Evolutionary conservation across 2,329 filamentous ascomycete species (phyloP).

Genomic region (Paraphaeosphaeria minitans): DNA sequence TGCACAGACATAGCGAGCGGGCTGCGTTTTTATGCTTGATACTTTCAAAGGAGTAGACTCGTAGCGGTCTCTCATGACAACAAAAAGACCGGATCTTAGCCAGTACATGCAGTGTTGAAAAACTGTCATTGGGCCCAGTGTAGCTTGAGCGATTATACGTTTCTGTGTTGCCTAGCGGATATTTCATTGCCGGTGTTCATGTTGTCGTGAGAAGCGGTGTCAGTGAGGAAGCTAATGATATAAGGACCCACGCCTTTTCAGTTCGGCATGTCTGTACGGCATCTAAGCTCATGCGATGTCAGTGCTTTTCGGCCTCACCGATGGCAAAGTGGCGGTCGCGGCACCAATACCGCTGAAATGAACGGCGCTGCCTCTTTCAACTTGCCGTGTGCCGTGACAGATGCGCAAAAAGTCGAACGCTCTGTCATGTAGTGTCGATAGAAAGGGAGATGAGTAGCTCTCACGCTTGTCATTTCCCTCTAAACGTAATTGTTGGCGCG

Average conservation of each 20-base stretch:
- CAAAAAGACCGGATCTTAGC: too few species aligned
- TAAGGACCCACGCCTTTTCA: neutral
- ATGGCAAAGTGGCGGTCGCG: neutral
- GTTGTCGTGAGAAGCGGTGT: too few species aligned
- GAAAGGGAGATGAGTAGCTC: neutral
- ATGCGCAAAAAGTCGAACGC: neutral
- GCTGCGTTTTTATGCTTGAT: neutral
- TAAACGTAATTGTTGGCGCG: neutral
- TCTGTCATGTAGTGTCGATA: neutral
- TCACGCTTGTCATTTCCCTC: neutral
- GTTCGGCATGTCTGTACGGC: neutral
- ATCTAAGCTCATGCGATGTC: neutral
- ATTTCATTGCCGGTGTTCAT: too few species aligned
- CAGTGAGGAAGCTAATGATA: neutral
- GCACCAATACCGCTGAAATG: neutral
- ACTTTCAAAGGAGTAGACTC: neutral
- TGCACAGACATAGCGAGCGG: neutral
- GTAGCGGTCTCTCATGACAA: too few species aligned
- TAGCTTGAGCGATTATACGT: too few species aligned
- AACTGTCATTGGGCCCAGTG: too few species aligned
- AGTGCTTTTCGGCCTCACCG: neutral
- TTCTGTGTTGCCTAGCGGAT: too few species aligned
- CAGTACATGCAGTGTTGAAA: too few species aligned
- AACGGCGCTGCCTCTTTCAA: neutral
- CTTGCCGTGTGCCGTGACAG: neutral